Conservation (phyloP, 2,329 filamentous ascomycete species). For the Thielaviopsis euricoi region DNA sequence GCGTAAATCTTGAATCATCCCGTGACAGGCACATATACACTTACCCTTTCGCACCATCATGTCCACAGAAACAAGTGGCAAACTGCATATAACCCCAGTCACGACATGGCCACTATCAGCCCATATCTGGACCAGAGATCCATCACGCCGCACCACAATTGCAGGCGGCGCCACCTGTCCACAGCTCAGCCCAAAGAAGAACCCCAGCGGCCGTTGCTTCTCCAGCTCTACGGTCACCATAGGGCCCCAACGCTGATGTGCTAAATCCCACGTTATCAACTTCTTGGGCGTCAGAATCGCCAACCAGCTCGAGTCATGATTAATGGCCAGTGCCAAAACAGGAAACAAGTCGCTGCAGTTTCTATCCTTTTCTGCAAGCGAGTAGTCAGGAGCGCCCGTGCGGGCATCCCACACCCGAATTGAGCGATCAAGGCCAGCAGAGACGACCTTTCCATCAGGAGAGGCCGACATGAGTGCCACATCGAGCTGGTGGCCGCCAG, state of each 20-base stretch:
- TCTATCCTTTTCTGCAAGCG: slow-evolving; percentile 25
- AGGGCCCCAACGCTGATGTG: slow-evolving; percentile 38
- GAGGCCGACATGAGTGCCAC: slow-evolving; percentile 48
- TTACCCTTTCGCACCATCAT: slow-evolving; percentile 29
- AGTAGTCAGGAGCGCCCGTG: slow-evolving; percentile 25
- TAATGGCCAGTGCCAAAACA: slow-evolving; percentile 45
- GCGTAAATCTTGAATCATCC: too few species aligned
- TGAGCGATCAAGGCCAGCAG: slow-evolving; percentile 52
- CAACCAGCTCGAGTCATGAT: slow-evolving; percentile 46
- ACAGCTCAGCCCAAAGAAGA: slow-evolving; percentile 36
- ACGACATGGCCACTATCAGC: slow-evolving; percentile 26
- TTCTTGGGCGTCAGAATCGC: slow-evolving; percentile 45
- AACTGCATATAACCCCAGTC: slow-evolving; percentile 29
- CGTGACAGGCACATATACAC: slow-evolving; percentile 11
- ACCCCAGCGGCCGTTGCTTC: slow-evolving; percentile 41
- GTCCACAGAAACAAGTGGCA: slow-evolving; percentile 33
- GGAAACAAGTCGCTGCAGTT: slow-evolving; percentile 34
- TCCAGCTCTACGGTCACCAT: slow-evolving; percentile 36
- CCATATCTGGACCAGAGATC: slow-evolving; percentile 42
- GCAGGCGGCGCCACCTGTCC: slow-evolving; percentile 19
- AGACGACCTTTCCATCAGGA: slow-evolving; percentile 47
- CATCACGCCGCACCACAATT: slow-evolving; percentile 47
- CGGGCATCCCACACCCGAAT: slow-evolving; percentile 50
- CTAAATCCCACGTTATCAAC: slow-evolving; percentile 48
- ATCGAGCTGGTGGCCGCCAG: slow-evolving; percentile 50